Conservation (phyloP, 2,329 filamentous ascomycete species). For the Colletotrichum gigasporum region DNA sequence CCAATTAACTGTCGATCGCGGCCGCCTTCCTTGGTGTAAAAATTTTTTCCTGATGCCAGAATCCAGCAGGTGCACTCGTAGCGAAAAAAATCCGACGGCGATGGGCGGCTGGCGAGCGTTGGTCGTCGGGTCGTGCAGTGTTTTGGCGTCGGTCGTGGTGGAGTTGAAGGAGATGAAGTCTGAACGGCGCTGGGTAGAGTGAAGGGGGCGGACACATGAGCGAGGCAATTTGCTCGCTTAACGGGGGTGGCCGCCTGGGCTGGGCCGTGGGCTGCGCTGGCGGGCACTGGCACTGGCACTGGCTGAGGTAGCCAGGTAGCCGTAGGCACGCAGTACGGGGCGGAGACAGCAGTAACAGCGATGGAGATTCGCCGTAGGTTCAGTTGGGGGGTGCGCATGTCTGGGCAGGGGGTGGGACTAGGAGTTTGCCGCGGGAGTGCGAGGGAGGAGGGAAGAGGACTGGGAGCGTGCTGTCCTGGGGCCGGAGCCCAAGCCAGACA, state of each 20-base stretch:
- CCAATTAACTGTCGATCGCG: conserved; percentile 19
- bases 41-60: conserved; percentile 8
- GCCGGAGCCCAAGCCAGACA: conserved; percentile 8
- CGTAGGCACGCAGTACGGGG: too few relatives aligned
- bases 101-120: conserved; percentile 20
- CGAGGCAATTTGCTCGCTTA: conserved; percentile 33
- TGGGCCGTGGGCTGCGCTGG: conserved; percentile 19
- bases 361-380: too few relatives aligned
- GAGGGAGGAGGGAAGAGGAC: not conserved
- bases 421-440: conserved; percentile 29
- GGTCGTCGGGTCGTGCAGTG: conserved; percentile 27
- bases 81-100: conserved; percentile 25
- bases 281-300: conserved; percentile 24
- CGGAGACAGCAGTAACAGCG: too few relatives aligned
- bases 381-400: not conserved
- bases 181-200: conserved; percentile 31
- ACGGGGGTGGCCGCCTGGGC: conserved; percentile 28
- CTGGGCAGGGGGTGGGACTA: conserved; percentile 11
- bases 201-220: conserved; percentile 33
- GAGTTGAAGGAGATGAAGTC: conserved; percentile 34
- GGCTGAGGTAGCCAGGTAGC: conserved; percentile 12
- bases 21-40: conserved; percentile 3
- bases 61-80: conserved; percentile 17
- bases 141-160: conserved; percentile 31
- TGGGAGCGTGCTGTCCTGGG: conserved; percentile 14